Evolutionary conservation across 2,329 filamentous ascomycete genomes (phyloP), one percentile per base, ranked within the genome.

Genomic region (Colletotrichum sp.): DNA sequence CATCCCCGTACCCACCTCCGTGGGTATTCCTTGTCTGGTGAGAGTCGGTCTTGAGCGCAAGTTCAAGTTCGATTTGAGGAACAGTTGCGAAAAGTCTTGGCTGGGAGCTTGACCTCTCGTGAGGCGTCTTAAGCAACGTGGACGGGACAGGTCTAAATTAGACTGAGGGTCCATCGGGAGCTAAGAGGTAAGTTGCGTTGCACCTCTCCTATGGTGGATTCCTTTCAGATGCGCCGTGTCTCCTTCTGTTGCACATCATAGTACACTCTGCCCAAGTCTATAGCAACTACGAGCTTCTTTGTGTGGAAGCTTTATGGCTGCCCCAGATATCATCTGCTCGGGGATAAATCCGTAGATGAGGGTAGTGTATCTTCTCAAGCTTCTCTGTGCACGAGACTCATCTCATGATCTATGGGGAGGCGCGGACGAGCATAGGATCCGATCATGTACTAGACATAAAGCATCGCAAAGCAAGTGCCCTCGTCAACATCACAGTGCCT

Each of bases 1-100:
- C 64, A 76, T 76, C 71, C 71, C 59, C 36, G 71, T 24, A 32
- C 34, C 30, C n/a, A 8, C 21, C 34, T 49, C 44, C 70, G 68
- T 74, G 74, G 70, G 59, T 76, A 13, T 60, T 55, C 70, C 65
- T 74, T 76, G 71, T 55, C 72, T 62, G 26, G 44, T 13, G 16
- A 36, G 12, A 59, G 24, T 24, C 18, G 28, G 16, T n/a, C 4
- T 10, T 60, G 9, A 18, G n/a, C 12, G 32, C 24, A 34, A 26
- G 26, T 59, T 30, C 30, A 55, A 69, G 57, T 55, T 18, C 28
- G 59, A 16, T 55, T 26, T 30, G 9, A 36, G 30, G 13, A 10
- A 24, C 34, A 34, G 24, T 65, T n/a, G 15, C 8, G 21, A 21
- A 59, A 12, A 21, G 13, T 26, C 21, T 30, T 30, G 24, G 18